Evolutionary conservation across 2,329 filamentous ascomycete species (phyloP), one percentile per base, ranked within the genome.

Genomic region (Endocalyx cinctus): DNA sequence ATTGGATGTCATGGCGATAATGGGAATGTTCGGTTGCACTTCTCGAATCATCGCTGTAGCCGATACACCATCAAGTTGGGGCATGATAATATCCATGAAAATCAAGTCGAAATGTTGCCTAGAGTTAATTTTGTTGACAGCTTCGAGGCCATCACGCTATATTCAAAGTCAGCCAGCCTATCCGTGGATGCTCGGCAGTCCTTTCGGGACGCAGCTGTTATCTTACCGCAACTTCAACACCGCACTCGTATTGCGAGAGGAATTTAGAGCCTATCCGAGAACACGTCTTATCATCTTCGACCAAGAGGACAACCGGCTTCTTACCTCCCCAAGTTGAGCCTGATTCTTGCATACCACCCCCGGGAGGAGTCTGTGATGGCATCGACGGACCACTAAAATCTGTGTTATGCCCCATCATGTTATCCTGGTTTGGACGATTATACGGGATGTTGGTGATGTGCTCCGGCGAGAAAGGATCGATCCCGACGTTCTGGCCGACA

Each of bases 1-100:
- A 55, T 97, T 98, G 4, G 90, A 96, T 4, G 92, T 98, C 92
- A 98, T 97, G 29, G 92, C 92, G 38, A 98, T 87, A 50, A 98
- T 94, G 0, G 92, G 92, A 14, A 85, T 81, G 5, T 81, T 77
- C 23, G 79, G 77, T 43, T 88, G 81, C 42, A 90, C 87, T 54
- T 95, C 86, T 33, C 90, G 80, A 45, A 98, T 96, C 42, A 95
- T 79, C 52, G 92, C 86, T 37, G 88, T 95, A 3, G 92, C 90
- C 12, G 89, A 95, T 5, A 97, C 88, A 47, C 92, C 92, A 52
- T 97, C 92, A 34, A 97, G 71, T 45, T 89, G 84, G 5, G 92
- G 92, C 92, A 98, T 97, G 48, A 98, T 94, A 45, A 98, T 90
- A 55, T 92, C 85, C 85, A 90, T 90, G 42, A 90, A 76, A 43